Evolutionary conservation across 2,329 filamentous ascomycete species (phyloP).

Genomic region (Fusarium marasasianum): DNA sequence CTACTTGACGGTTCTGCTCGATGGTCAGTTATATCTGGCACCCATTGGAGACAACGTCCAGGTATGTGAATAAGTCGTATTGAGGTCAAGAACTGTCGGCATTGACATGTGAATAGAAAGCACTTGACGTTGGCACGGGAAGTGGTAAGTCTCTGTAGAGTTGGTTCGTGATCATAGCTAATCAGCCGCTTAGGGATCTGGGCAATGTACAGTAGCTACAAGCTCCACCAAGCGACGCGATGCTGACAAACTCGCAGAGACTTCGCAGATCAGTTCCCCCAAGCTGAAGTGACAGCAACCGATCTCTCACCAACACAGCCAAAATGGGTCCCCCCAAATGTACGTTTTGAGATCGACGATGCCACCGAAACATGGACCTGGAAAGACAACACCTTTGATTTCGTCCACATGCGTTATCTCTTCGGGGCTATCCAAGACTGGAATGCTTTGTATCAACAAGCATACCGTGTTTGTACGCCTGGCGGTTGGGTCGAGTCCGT

Average conservation of each 20-base stretch:
- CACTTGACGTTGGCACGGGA: conserved; percentile 12
- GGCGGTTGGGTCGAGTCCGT: conserved; percentile 25
- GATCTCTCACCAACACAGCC: conserved; percentile 24
- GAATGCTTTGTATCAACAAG: conserved; percentile 3
- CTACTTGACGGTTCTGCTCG: conserved; percentile 13
- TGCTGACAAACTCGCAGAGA: not conserved
- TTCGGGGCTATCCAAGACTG: conserved; percentile 19
- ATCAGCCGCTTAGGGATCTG: not conserved
- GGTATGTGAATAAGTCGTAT: not conserved
- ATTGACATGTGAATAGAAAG: not conserved
- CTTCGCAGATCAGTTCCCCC: conserved; percentile 20
- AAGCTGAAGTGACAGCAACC: conserved; percentile 6
- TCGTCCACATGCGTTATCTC: conserved; percentile 22
- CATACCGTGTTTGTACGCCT: conserved; percentile 5
- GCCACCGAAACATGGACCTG: conserved; percentile 21
- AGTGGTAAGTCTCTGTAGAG: not conserved
- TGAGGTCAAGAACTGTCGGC: no score
- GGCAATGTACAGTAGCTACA: not conserved
- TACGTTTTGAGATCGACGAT: conserved; percentile 22
- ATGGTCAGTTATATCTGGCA: conserved; percentile 8
- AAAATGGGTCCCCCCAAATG: conserved; percentile 21
- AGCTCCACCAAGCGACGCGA: accelerated
- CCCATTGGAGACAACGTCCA: not conserved
- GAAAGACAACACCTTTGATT: conserved; percentile 1
- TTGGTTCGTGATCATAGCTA: accelerated